phyloP scores from a whole-genome alignment of 768 basidiomycete species.

The Hypholoma fasciculare region DNA sequence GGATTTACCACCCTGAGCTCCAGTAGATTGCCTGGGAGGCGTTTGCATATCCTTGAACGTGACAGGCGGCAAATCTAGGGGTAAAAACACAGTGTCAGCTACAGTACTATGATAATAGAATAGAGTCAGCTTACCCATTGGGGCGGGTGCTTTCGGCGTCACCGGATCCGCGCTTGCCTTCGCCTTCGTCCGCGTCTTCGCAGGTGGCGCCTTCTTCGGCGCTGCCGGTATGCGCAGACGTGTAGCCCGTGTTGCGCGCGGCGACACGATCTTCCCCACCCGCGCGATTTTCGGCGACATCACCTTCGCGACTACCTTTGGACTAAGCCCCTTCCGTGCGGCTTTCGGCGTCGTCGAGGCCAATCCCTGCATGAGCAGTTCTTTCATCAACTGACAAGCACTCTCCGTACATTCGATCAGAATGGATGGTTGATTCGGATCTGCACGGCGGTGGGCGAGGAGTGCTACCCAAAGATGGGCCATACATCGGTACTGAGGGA shows the following conservation, averaged over 20 bases:
- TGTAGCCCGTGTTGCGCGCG: slow-evolving; percentile 19
- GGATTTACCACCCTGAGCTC: slow-evolving; percentile 11
- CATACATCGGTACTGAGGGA: slow-evolving; percentile 50
- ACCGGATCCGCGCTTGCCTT: slow-evolving; percentile 30
- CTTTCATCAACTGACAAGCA: slow-evolving; percentile 49
- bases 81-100: background rate
- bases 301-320: slow-evolving; percentile 21
- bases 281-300: slow-evolving; percentile 15
- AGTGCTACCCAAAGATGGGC: slow-evolving; percentile 71
- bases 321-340: slow-evolving; percentile 18
- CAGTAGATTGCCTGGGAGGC: slow-evolving; percentile 24
- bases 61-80: slow-evolving; percentile 28
- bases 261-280: slow-evolving; percentile 16
- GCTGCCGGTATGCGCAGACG: slow-evolving; percentile 23
- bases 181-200: slow-evolving; percentile 17
- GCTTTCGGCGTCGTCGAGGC: slow-evolving; percentile 11
- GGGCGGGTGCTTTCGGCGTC: slow-evolving; percentile 44
- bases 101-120: background rate
- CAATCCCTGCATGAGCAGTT: slow-evolving; percentile 24
- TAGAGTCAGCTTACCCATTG: slow-evolving; percentile 29
- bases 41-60: slow-evolving; percentile 26
- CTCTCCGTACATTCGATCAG: slow-evolving; percentile 54
- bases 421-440: slow-evolving; percentile 40
- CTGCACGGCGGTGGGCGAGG: slow-evolving; percentile 60
- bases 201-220: slow-evolving; percentile 28